phyloP scores from a whole-genome alignment of 208 protist species.

The Trypanosomatidae sp. region DNA sequence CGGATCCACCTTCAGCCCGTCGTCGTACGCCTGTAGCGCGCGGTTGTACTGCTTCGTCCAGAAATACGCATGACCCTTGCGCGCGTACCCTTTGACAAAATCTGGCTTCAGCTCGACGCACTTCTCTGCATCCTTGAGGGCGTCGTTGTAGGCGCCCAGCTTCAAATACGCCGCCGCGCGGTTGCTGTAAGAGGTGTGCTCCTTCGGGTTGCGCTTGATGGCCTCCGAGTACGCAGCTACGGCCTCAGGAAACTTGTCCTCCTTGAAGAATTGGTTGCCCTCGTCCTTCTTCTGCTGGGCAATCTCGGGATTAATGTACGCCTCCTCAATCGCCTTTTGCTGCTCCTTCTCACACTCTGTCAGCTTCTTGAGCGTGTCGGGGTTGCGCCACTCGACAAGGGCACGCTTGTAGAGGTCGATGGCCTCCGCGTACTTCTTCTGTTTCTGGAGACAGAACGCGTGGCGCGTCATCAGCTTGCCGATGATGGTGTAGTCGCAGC shows the following conservation, averaged over 20 bases:
- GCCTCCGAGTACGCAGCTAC: constrained; percentile 93
- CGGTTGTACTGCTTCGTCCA: constrained; percentile 97
- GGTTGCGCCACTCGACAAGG: constrained; percentile 93
- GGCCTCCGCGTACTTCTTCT: constrained; percentile 86
- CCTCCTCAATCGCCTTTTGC: constrained; percentile 78
- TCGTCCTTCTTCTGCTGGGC: constrained; percentile 90
- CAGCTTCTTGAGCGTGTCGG: constrained; percentile 90
- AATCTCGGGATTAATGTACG: constrained; percentile 93
- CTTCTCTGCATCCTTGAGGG: constrained; percentile 95
- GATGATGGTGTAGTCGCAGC: constrained; percentile 93
- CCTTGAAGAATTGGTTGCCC: constrained; percentile 97
- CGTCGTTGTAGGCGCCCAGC: constrained; percentile 93
- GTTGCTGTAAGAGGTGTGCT: constrained; percentile 96
- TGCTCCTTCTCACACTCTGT: constrained; percentile 91
- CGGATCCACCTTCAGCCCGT: constrained; percentile 93
- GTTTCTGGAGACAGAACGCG: constrained; percentile 87
- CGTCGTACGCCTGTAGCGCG: constrained; percentile 95
- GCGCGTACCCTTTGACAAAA: constrained; percentile 93
- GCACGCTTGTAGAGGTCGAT: constrained; percentile 89
- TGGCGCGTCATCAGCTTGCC: constrained; percentile 91
- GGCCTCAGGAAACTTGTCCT: constrained; percentile 95
- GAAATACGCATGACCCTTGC: constrained; percentile 91
- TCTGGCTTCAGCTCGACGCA: constrained; percentile 94
- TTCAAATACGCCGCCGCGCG: constrained; percentile 96
- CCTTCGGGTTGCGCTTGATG: constrained; percentile 94